Evolutionary conservation across 2,329 filamentous ascomycete genomes (phyloP), one percentile per base, ranked within the genome.

Genomic region (Aspergillus phoenicis): DNA sequence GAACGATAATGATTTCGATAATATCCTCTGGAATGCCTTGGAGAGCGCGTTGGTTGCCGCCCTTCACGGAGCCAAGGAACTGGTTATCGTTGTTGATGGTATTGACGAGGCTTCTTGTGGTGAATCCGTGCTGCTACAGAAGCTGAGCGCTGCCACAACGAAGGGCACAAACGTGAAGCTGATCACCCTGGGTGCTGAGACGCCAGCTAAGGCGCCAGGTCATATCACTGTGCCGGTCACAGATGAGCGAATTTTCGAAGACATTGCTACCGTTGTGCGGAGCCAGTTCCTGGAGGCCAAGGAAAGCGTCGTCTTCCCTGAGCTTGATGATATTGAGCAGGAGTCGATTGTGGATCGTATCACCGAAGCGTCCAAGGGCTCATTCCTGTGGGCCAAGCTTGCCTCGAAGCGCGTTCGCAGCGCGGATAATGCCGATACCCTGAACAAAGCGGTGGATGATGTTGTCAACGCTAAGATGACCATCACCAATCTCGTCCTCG

Each of bases 341-440:
- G 77, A 78, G 52, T 68, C 69, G 0, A 58, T 70, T 0, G 64
- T 77, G 20, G 70, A 70, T n/a, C 68, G 68, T 2, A 69, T 80
- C 38, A 64, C 71, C 2, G 67, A 75, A 30, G 73, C 71, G 8
- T 69, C 77, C 5, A 66, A 71, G 8, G 73, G 75, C 8, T 78
- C 76, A 5, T 78, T 79, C 59, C 69, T 78, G 0, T 77, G 75
- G 72, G 77, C 75, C 4, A 79, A 77, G 62, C 68, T 78, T 6
- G 71, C 70, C 8, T 57, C 72, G 1, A 75, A 75, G 62, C 66
- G 65, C 15, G 62, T 73, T 28, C 68, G 70, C 20, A 61, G 64
- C n/a, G 75, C 76, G 59, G 58, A 64, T 7, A 59, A 53, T 17
- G n/a, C 54, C 0, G 70, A 76, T 13, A 64, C 41, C 7, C 58